These are phyloP conservation scores for Scutellaria galericulata DNA, from an alignment of 257 asterid genomes.

Conservation along the genomic window DNA sequence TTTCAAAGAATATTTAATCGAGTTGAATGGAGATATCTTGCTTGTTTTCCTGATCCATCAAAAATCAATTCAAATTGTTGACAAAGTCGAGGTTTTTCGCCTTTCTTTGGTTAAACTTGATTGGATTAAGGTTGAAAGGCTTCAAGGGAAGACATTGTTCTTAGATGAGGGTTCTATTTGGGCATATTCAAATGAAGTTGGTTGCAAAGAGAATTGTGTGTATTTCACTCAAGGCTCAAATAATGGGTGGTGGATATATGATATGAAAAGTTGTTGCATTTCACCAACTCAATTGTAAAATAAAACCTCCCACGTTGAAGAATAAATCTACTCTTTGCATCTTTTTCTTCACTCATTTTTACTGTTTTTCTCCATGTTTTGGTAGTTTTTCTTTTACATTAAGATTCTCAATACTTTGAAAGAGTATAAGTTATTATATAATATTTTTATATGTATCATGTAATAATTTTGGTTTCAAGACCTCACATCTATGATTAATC, in stretches of 20 bases:
- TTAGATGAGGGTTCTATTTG: neutral
- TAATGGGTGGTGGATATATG: neutral
- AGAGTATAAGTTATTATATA: no score
- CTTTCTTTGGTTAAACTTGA: neutral
- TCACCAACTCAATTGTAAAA: neutral
- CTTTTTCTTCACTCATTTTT: no score
- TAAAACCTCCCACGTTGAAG: neutral
- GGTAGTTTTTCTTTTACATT: no score
- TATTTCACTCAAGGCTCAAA: conserved; percentile 1
- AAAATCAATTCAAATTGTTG: conserved; percentile 7
- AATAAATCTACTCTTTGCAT: no score
- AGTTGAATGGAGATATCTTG: conserved; percentile 14
- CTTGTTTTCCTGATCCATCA: conserved; percentile 3
- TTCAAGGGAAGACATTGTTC: conserved; percentile 20
- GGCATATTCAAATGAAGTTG: conserved; percentile 2
- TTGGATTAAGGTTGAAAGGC: conserved; percentile 27
- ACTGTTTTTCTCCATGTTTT: no score
- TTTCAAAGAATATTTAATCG: conserved; percentile 17
- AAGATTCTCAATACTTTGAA: no score
- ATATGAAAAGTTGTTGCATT: conserved; percentile 17
- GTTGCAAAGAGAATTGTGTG: conserved; percentile 15
- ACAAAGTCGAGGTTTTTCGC: neutral
- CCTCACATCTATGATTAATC: no score
- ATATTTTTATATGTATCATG: no score
- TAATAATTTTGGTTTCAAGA: no score